Percentiles rank a stretch among this genome's conserved stretches.
phyloP scores from a whole-genome alignment of 129 eudicot genomes.

The Chrysanthemum seticuspe region DNA sequence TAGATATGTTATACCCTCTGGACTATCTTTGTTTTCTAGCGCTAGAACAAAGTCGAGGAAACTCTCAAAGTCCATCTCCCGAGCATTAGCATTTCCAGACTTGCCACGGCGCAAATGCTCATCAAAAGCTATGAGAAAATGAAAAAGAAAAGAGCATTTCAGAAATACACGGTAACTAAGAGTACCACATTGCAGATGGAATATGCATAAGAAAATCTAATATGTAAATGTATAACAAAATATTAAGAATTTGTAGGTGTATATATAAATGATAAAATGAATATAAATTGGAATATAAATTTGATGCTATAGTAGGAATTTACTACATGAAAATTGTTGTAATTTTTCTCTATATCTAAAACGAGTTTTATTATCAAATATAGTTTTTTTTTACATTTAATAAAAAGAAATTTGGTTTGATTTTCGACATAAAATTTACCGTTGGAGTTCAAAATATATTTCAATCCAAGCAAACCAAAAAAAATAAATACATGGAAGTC shows the following conservation, averaged over 20 bases:
- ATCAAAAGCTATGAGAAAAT: constrained; percentile 60
- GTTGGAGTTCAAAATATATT: background rate
- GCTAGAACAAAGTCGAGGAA: constrained; percentile 94
- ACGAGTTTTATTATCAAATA: no score
- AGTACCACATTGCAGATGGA: constrained; percentile 4
- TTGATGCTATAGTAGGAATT: no score
- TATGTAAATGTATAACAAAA: no score
- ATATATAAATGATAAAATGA: no score
- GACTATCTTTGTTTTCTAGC: constrained; percentile 87
- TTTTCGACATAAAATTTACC: background rate
- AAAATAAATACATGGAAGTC: background rate
- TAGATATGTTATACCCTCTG: constrained; percentile 86
- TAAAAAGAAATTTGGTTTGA: background rate
- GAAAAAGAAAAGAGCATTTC: background rate
- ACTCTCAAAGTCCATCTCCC: constrained; percentile 97
- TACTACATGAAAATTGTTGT: no score
- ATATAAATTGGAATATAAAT: no score
- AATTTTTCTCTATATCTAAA: no score
- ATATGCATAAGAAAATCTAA: constrained; percentile 2
- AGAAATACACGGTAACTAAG: background rate
- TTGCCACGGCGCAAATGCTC: constrained; percentile 96
- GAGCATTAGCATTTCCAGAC: constrained; percentile 64
- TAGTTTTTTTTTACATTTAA: no score
- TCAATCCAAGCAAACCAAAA: background rate
- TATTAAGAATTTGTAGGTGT: no score